A percentile compares a stretch with the other conserved stretches of the same genome.
phyloP scores from a whole-genome alignment of 2,329 filamentous ascomycete species.

The Grosmannia huntii region DNA sequence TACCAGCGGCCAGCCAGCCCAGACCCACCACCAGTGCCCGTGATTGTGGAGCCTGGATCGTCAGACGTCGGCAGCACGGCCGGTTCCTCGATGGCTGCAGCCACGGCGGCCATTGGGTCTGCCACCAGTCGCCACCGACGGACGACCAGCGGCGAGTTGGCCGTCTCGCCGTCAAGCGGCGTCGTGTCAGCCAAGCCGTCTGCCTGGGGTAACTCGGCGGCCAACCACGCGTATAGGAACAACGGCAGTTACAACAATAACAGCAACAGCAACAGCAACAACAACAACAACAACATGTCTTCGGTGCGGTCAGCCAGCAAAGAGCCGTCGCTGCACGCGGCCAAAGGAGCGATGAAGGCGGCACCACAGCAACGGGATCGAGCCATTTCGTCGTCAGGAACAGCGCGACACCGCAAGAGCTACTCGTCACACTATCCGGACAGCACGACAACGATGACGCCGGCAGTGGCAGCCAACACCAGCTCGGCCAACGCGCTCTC shows the following conservation, averaged over 20 bases:
- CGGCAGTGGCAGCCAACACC: slow-evolving; percentile 45
- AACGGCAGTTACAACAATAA: slow-evolving; percentile 15
- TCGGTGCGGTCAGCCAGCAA: slow-evolving; percentile 12
- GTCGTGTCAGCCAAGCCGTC: slow-evolving; percentile 53
- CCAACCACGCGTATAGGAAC: slow-evolving; percentile 34
- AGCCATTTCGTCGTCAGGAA: background rate
- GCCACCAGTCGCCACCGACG: slow-evolving; percentile 23
- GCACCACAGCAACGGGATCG: background rate
- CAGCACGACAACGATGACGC: slow-evolving; percentile 29
- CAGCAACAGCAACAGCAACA: background rate
- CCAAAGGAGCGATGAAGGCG: slow-evolving; percentile 54
- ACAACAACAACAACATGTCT: background rate
- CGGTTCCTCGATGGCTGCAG: slow-evolving; percentile 57
- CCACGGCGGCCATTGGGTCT: slow-evolving; percentile 37
- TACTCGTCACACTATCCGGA: slow-evolving; percentile 7
- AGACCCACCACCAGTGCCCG: background rate
- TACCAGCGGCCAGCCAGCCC: slow-evolving; percentile 3
- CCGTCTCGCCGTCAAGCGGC: slow-evolving; percentile 19
- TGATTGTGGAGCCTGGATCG: background rate
- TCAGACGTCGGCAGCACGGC: slow-evolving; percentile 34
- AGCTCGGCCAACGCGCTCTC: slow-evolving; percentile 30
- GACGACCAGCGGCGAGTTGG: slow-evolving; percentile 22
- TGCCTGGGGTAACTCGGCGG: slow-evolving; percentile 54
- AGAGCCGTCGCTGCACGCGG: slow-evolving; percentile 58
- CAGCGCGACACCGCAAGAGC: slow-evolving; percentile 17